Conservation (phyloP, 116 monocot species). For the Papilionanthe hybrid region DNA sequence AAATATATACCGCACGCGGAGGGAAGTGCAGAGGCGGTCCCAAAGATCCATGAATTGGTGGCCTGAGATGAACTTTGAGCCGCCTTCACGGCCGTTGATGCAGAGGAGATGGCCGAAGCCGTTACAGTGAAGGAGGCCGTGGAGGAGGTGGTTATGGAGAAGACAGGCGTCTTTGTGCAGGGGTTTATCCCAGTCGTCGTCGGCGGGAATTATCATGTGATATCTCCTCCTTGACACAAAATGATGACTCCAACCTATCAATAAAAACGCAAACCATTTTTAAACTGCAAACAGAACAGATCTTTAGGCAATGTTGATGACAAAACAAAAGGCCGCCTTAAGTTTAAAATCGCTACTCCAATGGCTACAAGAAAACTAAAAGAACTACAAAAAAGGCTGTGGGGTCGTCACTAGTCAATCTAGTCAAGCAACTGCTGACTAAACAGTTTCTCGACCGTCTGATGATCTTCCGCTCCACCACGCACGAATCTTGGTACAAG, state of each 20-base stretch:
- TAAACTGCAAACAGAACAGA: too few relatives aligned
- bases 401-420: too few relatives aligned
- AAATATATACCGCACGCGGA: constrained; percentile 43
- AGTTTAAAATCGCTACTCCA: too few relatives aligned
- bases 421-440: too few relatives aligned
- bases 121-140: constrained; percentile 91
- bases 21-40: constrained; percentile 75
- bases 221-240: constrained; percentile 75
- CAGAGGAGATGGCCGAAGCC: constrained; percentile 86
- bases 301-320: too few relatives aligned
- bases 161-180: constrained; percentile 35
- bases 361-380: too few relatives aligned
- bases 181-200: constrained; percentile 46
- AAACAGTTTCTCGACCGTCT: too few relatives aligned
- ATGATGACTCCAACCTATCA: constrained; percentile 87
- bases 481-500: too few relatives aligned
- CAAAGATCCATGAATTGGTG: constrained; percentile 77
- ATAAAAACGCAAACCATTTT: background rate
- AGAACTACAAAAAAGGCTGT: too few relatives aligned
- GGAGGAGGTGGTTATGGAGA: constrained; percentile 56
- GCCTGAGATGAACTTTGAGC: constrained; percentile 56
- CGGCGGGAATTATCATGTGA: constrained; percentile 75
- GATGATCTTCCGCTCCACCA: too few relatives aligned
- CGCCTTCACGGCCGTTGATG: constrained; percentile 62
- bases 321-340: too few relatives aligned